phyloP scores from a whole-genome alignment of 306 rosid species.

The Acmispon strigosus region DNA sequence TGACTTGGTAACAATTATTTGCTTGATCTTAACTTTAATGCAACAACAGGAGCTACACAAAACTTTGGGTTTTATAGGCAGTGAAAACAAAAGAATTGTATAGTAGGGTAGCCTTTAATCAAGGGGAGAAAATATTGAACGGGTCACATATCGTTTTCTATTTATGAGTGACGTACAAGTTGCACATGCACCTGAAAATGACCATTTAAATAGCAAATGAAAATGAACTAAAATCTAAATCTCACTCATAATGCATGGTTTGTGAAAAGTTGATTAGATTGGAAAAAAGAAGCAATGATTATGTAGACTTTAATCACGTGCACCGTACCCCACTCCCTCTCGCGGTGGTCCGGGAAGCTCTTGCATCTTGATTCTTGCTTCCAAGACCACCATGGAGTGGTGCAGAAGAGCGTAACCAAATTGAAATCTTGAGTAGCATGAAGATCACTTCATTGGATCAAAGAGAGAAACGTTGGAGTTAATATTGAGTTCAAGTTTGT shows the following conservation, averaged over 20 bases:
- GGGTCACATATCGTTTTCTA: constrained; percentile 42
- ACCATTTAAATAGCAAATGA: constrained; percentile 25
- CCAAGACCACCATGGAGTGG: constrained; percentile 11
- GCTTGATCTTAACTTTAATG: constrained; percentile 14
- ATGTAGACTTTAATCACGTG: constrained; percentile 8
- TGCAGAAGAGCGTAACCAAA: constrained; percentile 6
- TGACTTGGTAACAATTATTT: constrained; percentile 1
- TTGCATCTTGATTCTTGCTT: neutral
- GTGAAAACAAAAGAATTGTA: constrained; percentile 8
- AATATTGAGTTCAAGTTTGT: constrained; percentile 15
- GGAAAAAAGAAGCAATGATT: neutral
- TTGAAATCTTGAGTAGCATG: constrained; percentile 23
- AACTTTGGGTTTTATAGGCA: neutral
- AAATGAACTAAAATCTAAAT: constrained; percentile 6
- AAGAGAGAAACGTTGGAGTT: constrained; percentile 4
- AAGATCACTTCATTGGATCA: constrained; percentile 20
- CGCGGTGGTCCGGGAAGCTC: neutral
- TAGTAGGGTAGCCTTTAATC: constrained; percentile 13
- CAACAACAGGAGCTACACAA: neutral
- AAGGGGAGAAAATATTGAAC: constrained; percentile 19
- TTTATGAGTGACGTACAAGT: constrained; percentile 33
- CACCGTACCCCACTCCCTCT: neutral
- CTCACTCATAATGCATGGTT: neutral
- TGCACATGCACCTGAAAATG: constrained; percentile 62
- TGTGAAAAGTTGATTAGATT: neutral